Conservation (phyloP, 352 stramenopile species). For the Lagenidium giganteum region DNA sequence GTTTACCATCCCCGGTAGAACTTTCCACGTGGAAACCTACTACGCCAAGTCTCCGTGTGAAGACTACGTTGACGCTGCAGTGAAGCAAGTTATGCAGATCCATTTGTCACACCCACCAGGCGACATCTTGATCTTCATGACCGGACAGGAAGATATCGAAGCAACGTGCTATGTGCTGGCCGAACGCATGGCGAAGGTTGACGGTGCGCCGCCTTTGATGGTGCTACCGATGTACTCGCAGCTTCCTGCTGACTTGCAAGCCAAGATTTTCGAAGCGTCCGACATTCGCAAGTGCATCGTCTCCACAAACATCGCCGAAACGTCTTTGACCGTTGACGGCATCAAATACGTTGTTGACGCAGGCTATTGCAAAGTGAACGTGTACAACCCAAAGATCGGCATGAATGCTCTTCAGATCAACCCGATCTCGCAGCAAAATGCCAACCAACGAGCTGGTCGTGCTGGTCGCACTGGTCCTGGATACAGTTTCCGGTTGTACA, state of each 20-base stretch:
- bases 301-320: slow-evolving; percentile 98
- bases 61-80: slow-evolving; percentile 97
- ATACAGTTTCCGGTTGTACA: slow-evolving; percentile 96
- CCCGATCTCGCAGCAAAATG: slow-evolving; percentile 96
- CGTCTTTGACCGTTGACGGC: slow-evolving; percentile 93
- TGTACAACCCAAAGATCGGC: slow-evolving; percentile 99
- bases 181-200: slow-evolving; percentile 93
- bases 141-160: slow-evolving; percentile 99
- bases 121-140: slow-evolving; percentile 99
- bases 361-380: slow-evolving; percentile 98
- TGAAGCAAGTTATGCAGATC: slow-evolving; percentile 98
- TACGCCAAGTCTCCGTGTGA: slow-evolving; percentile 93
- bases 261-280: slow-evolving; percentile 97
- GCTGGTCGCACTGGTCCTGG: slow-evolving; percentile 89
- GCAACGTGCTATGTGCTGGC: slow-evolving; percentile 92
- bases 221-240: slow-evolving; percentile 99
- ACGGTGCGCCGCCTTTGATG: slow-evolving; percentile 91
- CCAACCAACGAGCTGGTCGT: slow-evolving; percentile 95
- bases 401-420: slow-evolving; percentile 97
- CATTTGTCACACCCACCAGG: slow-evolving; percentile 96
- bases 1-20: slow-evolving; percentile 94
- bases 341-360: slow-evolving; percentile 99
- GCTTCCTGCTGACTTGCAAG: slow-evolving; percentile 96
- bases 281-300: slow-evolving; percentile 96
- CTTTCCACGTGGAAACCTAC: slow-evolving; percentile 80